A percentile compares a stretch with the other conserved stretches of the same genome.
These are phyloP conservation scores for Trematosphaeria pertusa DNA, from an alignment of 2,329 filamentous ascomycete genomes.

Conservation along the genomic window DNA sequence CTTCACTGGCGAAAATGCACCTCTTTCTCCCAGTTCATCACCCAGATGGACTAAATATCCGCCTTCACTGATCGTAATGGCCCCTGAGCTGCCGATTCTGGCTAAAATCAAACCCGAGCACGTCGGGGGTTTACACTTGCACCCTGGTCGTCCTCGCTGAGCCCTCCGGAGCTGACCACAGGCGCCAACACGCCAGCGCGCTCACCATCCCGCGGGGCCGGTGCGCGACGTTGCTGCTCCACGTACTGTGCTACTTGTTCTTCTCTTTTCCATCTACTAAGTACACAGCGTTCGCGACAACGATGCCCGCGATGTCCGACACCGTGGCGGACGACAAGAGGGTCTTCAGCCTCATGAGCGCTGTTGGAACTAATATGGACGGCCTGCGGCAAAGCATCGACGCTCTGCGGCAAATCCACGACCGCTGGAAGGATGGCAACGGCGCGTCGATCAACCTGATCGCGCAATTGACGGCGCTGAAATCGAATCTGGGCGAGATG, in stretches of 20 bases:
- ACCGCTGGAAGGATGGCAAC: constrained; percentile 40
- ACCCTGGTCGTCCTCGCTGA: constrained; percentile 16
- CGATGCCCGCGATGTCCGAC: constrained; percentile 28
- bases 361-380: constrained; percentile 38
- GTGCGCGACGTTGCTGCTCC: constrained; percentile 24
- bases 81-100: constrained; percentile 10
- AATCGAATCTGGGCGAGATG: constrained; percentile 42
- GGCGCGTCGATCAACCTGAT: constrained; percentile 44
- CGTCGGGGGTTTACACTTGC: constrained; percentile 17
- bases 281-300: constrained; percentile 2
- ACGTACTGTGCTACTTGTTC: constrained; percentile 8
- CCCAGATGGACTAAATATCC: no score
- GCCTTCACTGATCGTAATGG: not conserved
- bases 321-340: constrained; percentile 36
- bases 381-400: constrained; percentile 41
- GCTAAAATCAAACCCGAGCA: constrained; percentile 20
- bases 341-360: constrained; percentile 35
- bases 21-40: no score
- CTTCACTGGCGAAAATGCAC: no score
- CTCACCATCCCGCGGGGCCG: constrained; percentile 11
- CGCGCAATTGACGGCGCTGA: constrained; percentile 43
- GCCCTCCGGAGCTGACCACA: constrained; percentile 6
- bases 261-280: not conserved
- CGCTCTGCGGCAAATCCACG: constrained; percentile 42
- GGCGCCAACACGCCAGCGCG: constrained; percentile 12